Percentiles rank a stretch among this genome's conserved stretches.
phyloP scores from a whole-genome alignment of 768 basidiomycete genomes.

The Podaxis sp. region DNA sequence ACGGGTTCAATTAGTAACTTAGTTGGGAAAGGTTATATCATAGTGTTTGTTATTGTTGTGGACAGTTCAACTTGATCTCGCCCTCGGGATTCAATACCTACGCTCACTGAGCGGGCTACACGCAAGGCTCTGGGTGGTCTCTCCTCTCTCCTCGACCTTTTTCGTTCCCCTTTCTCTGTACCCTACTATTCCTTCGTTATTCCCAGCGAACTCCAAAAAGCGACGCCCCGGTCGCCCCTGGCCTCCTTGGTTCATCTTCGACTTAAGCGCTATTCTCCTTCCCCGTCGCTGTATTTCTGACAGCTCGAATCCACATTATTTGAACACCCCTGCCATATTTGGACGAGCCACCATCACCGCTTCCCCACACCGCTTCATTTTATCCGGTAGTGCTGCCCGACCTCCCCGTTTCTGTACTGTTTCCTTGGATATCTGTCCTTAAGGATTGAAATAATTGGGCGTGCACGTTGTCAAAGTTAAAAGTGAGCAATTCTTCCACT shows the following conservation, averaged over 20 bases:
- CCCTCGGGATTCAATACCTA: neutral
- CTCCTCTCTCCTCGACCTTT: neutral
- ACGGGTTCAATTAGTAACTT: neutral
- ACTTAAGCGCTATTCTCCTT: neutral
- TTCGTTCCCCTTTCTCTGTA: neutral
- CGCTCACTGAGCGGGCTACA: neutral
- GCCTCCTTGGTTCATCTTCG: neutral
- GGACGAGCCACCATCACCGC: neutral
- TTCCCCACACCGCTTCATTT: neutral
- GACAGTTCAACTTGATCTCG: constrained; percentile 1
- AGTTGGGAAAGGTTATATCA: neutral
- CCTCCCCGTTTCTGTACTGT: neutral
- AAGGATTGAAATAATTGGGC: neutral
- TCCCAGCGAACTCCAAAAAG: neutral
- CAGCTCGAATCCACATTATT: neutral
- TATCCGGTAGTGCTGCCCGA: neutral
- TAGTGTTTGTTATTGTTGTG: constrained; percentile 9
- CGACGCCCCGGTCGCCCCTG: neutral
- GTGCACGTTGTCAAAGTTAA: neutral
- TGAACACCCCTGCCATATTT: neutral
- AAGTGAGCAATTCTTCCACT: neutral
- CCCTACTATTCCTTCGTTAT: neutral
- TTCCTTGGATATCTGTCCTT: neutral
- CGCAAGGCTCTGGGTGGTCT: neutral
- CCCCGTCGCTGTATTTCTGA: neutral